phyloP scores from a whole-genome alignment of 225 moss, liverwort and hornwort species.

The Pseudisothecium myosuroides region DNA sequence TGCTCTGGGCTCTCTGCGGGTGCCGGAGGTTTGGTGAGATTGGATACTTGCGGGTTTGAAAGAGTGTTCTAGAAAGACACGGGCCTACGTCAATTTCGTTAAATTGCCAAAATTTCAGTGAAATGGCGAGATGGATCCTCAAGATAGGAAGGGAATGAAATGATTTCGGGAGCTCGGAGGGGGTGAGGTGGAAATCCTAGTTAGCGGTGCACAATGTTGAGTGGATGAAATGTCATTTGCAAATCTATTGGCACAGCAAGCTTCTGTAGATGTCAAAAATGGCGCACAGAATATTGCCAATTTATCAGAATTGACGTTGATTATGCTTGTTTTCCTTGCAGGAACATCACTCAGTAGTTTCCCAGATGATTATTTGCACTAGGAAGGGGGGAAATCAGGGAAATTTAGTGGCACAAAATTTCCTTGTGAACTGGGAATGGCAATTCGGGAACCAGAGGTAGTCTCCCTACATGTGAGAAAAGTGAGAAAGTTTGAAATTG shows the following conservation, averaged over 20 bases:
- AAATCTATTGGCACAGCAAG: neutral
- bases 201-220: neutral
- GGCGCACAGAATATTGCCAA: neutral
- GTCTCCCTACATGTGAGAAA: neutral
- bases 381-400: neutral
- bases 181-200: neutral
- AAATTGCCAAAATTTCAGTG: neutral
- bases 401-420: neutral
- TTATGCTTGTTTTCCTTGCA: neutral
- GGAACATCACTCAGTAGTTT: neutral
- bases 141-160: neutral
- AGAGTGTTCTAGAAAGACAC: neutral
- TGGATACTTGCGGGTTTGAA: too few species aligned
- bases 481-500: neutral
- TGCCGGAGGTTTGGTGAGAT: neutral
- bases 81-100: neutral
- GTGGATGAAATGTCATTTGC: neutral
- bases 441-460: neutral
- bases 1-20: neutral
- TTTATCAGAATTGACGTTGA: neutral
- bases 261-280: neutral
- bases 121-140: neutral
- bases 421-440: neutral
- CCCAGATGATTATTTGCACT: neutral
- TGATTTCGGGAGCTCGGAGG: neutral